Evolutionary conservation across 257 asterid genomes (phyloP).

Genomic region (Cynanchum wilfordii): DNA sequence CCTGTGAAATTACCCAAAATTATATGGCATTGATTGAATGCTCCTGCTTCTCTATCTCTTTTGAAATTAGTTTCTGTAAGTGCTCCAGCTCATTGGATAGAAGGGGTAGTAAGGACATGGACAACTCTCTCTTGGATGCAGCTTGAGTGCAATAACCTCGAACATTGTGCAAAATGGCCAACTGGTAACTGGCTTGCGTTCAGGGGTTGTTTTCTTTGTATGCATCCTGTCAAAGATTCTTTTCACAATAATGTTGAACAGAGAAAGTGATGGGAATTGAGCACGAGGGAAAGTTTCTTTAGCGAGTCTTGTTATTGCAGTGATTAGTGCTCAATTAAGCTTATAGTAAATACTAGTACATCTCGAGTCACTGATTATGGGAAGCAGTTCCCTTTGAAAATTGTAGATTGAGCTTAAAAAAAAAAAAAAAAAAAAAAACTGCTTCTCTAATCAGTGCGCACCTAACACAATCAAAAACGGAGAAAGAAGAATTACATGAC

Average conservation of each 20-base stretch:
- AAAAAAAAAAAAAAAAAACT: not conserved
- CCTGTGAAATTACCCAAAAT: too few relatives aligned
- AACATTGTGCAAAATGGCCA: not conserved
- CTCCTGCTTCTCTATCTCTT: not conserved
- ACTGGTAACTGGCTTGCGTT: not conserved
- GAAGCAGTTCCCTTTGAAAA: not conserved
- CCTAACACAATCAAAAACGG: not conserved
- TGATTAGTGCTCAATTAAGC: not conserved
- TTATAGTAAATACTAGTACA: not conserved
- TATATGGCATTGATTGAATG: not conserved
- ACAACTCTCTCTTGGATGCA: not conserved
- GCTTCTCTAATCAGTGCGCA: conserved; percentile 3
- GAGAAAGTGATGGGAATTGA: not conserved
- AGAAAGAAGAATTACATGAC: not conserved
- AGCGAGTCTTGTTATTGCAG: not conserved
- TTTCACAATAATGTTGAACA: not conserved
- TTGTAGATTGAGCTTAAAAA: not conserved
- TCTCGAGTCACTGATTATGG: not conserved
- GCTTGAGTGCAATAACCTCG: not conserved
- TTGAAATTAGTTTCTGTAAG: not conserved
- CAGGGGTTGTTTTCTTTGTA: not conserved
- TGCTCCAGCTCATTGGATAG: not conserved
- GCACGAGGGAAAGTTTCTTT: too few relatives aligned
- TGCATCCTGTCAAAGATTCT: not conserved
- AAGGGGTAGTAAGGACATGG: not conserved